Conservation (phyloP, 495 filamentous ascomycete species). For the Geopyxis carbonaria region DNA sequence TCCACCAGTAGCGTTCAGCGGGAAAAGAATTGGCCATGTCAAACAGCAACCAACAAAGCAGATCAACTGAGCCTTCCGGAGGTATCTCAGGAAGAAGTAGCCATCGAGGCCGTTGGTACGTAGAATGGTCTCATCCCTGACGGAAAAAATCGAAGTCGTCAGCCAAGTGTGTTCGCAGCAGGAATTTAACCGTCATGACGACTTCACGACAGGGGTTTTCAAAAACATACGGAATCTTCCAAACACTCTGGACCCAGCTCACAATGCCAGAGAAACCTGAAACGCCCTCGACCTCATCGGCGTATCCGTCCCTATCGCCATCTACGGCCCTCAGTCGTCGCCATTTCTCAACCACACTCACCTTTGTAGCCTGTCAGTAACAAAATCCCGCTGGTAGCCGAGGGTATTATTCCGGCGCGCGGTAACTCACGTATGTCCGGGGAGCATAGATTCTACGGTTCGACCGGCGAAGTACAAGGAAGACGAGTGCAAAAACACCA, state of each 20-base stretch:
- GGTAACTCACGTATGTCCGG: conserved; percentile 56
- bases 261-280: conserved; percentile 20
- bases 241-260: conserved; percentile 19
- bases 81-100: conserved; percentile 71
- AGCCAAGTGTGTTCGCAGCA: neutral
- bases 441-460: conserved; percentile 71
- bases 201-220: neutral
- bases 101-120: conserved; percentile 57
- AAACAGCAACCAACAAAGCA: conserved; percentile 66
- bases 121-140: conserved; percentile 23
- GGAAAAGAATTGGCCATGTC: conserved; percentile 73
- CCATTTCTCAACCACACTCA: conserved; percentile 19
- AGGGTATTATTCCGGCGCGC: conserved; percentile 48
- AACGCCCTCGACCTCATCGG: conserved; percentile 21
- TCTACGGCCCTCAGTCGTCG: conserved; percentile 13
- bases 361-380: neutral
- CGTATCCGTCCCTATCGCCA: conserved; percentile 18
- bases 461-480: conserved; percentile 57
- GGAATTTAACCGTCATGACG: neutral
- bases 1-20: conserved; percentile 71
- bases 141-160: neutral
- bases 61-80: conserved; percentile 53
- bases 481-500: conserved; percentile 45
- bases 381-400: neutral
- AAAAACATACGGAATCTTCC: conserved; percentile 23